Conservation (phyloP, 2,329 filamentous ascomycete species). For the Penicillium sp. region DNA sequence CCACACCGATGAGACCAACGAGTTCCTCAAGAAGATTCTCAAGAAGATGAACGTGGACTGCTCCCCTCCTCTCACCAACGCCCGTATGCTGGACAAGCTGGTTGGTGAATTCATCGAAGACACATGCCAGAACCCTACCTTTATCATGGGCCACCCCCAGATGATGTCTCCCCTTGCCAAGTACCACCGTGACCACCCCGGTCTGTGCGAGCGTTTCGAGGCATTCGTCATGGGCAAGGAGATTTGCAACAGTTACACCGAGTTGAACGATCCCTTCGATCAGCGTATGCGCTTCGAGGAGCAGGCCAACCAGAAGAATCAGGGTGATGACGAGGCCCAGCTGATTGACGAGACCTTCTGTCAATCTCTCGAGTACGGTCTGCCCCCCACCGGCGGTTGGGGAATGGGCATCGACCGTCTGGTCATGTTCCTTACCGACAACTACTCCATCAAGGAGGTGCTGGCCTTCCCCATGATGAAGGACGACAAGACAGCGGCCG, state of each 20-base stretch:
- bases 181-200: constrained; percentile 76
- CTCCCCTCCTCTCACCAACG: constrained; percentile 84
- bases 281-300: constrained; percentile 90
- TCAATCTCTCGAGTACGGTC: constrained; percentile 79
- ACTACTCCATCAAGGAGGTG: constrained; percentile 95
- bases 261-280: constrained; percentile 96
- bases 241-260: constrained; percentile 73
- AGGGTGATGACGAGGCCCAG: constrained; percentile 96
- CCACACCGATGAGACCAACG: constrained; percentile 83
- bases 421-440: constrained; percentile 93
- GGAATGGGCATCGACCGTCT: constrained; percentile 93
- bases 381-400: constrained; percentile 94
- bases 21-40: constrained; percentile 79
- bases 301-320: constrained; percentile 91
- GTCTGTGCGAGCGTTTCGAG: constrained; percentile 95
- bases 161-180: constrained; percentile 97
- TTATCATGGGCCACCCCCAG: constrained; percentile 78
- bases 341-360: constrained; percentile 95
- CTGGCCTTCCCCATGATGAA: constrained; percentile 98
- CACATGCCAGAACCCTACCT: constrained; percentile 88
- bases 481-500: constrained; percentile 62
- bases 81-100: constrained; percentile 94
- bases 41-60: constrained; percentile 91
- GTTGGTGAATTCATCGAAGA: constrained; percentile 94
- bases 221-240: constrained; percentile 85